phyloP scores from a whole-genome alignment of 768 basidiomycete species.

The Leccinum uliginosum region DNA sequence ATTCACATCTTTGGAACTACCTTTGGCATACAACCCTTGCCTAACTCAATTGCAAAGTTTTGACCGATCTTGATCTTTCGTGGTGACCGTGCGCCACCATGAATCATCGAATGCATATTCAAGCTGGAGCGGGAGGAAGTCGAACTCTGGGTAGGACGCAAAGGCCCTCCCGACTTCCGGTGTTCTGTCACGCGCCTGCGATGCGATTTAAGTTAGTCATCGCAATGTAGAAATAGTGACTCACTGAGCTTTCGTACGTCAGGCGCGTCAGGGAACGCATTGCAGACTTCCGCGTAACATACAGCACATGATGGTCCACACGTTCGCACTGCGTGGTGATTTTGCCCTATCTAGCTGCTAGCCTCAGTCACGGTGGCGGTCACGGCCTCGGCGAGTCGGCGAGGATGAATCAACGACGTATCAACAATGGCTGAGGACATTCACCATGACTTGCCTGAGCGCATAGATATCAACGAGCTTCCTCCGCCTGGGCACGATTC shows the following conservation, averaged over 20 bases:
- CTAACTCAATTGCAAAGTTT: constrained; percentile 44
- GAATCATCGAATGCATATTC: constrained; percentile 68
- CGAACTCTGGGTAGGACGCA: constrained; percentile 44
- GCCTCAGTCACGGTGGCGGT: constrained; percentile 5
- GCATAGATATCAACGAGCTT: constrained; percentile 8
- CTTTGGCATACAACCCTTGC: constrained; percentile 36
- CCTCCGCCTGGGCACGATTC: constrained; percentile 17
- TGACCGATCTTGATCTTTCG: constrained; percentile 19
- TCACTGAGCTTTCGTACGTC: constrained; percentile 47
- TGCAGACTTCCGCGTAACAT: constrained; percentile 68
- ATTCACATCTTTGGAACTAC: constrained; percentile 5
- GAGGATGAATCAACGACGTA: constrained; percentile 15
- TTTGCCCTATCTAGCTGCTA: constrained; percentile 11
- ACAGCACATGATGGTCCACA: constrained; percentile 61
- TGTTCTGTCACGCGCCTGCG: constrained; percentile 53
- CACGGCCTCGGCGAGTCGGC: too few relatives aligned
- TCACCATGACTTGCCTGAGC: constrained; percentile 8
- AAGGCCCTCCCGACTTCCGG: constrained; percentile 46
- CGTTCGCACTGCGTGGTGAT: constrained; percentile 56
- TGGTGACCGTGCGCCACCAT: constrained; percentile 60
- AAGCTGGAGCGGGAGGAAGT: constrained; percentile 59
- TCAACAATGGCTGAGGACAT: constrained; percentile 3
- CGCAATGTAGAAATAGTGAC: background rate
- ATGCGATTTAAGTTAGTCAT: constrained; percentile 11
- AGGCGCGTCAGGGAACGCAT: constrained; percentile 56